Evolutionary conservation across 2,329 filamentous ascomycete genomes (phyloP), one percentile per base, ranked within the genome.

Genomic region (Epichloe scottii): DNA sequence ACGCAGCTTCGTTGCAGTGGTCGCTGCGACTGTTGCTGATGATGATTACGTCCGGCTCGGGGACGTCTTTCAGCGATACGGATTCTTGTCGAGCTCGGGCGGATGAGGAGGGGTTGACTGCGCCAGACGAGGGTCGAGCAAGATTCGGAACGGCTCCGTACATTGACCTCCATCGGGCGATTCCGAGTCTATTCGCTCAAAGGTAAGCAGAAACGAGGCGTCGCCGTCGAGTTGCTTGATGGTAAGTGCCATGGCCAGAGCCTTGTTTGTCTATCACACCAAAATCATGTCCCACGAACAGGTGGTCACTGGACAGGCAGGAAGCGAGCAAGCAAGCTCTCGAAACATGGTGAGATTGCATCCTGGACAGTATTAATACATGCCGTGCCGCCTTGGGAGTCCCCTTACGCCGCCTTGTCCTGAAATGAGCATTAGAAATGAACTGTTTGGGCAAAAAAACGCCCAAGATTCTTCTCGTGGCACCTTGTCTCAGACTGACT

Each of bases 51-150:
- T 76, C 71, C 2, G 70, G 68, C 46, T 66, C 64, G 2, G 70
- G 64, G 2, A 76, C 59, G 42, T 72, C 64, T 19, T 60, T 53
- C 5, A 73, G 62, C 0, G 72, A 67, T 52, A 87, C 73, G 56
- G 76, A 81, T 44, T 80, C 70, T 26, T 71, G 69, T 17, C 71
- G 64, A 42, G 70, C 79, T 55, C 81, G 80, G 44, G 71, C 72
- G 2, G 80, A 10, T 1, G 8, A 30, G 26, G 26, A 30, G 26
- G 26, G 26, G 26, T 10, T 30, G 76, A 68, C 0, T 81, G 81
- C 11, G 72, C 70, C 34, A 87, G 72, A 81, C 84, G 88, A 3
- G 86, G 85, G 62, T 90, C 85, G 48, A 89, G 66, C 40, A 89
- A 73, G 49, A 89, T 76, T 15, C 77, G 81, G 63, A 84, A 88